phyloP scores from a whole-genome alignment of 148 eudicot genomes.

The Rhododendron ovatum region DNA sequence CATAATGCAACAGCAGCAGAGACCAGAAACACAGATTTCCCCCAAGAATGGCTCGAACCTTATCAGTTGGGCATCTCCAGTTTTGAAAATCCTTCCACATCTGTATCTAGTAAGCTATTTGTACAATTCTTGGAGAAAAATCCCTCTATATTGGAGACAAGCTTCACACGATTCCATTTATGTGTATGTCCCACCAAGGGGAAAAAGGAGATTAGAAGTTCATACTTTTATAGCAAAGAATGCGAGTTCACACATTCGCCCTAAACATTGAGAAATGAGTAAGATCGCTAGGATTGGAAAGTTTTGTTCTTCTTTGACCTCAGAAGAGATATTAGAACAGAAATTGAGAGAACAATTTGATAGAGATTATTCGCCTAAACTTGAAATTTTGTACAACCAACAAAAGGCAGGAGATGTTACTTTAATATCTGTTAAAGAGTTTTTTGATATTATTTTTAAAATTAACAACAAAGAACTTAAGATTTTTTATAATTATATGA shows the following conservation, averaged over 20 bases:
- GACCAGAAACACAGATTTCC: neutral
- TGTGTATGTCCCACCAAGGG: slow-evolving; percentile 12
- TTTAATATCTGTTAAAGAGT: too few relatives aligned
- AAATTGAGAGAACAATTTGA: too few relatives aligned
- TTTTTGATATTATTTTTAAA: too few relatives aligned
- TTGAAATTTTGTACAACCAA: too few relatives aligned
- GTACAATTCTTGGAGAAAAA: neutral
- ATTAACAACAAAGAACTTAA: too few relatives aligned
- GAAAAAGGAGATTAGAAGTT: neutral
- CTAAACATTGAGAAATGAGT: too few relatives aligned
- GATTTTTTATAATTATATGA: too few relatives aligned
- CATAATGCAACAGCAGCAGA: neutral
- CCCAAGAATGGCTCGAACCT: neutral
- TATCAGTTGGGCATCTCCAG: slow-evolving; percentile 7
- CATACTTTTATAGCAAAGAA: slow-evolving; percentile 14
- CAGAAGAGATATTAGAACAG: too few relatives aligned
- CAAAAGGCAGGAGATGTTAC: too few relatives aligned
- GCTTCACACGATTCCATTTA: slow-evolving; percentile 18
- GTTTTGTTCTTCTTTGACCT: too few relatives aligned
- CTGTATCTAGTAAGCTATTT: slow-evolving; percentile 11
- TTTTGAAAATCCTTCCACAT: slow-evolving; percentile 5
- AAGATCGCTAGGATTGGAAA: too few relatives aligned
- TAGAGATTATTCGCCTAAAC: too few relatives aligned
- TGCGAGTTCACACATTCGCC: neutral
- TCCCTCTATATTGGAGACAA: slow-evolving; percentile 3